Evolutionary conservation across 2,329 filamentous ascomycete species (phyloP).

Genomic region (Rugonectria rugulosa): DNA sequence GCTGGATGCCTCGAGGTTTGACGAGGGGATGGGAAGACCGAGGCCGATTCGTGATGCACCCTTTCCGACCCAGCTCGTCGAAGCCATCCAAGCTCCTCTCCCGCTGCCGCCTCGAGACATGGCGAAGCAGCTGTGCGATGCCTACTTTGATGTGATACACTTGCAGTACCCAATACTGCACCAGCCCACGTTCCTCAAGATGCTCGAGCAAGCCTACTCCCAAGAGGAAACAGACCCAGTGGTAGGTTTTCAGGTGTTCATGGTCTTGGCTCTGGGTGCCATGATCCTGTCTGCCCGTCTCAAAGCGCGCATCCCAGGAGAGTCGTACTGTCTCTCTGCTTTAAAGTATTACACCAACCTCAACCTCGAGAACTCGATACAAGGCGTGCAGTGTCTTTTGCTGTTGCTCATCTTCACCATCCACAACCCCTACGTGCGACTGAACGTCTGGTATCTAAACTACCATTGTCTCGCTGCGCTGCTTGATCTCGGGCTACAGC

Average conservation of each 20-base stretch:
- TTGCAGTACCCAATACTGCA: conserved; percentile 59
- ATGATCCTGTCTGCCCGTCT: conserved; percentile 53
- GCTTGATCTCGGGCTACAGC: conserved; percentile 60
- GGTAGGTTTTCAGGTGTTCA: conserved; percentile 56
- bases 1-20: conserved; percentile 47
- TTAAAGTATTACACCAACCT: conserved; percentile 55
- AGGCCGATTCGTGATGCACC: conserved; percentile 15
- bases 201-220: conserved; percentile 48
- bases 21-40: conserved; percentile 10
- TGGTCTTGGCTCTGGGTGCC: conserved; percentile 61
- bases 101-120: conserved; percentile 43
- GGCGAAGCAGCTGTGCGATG: conserved; percentile 50
- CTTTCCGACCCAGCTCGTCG: conserved; percentile 41
- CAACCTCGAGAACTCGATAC: conserved; percentile 56
- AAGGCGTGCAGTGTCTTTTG: conserved; percentile 58
- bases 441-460: conserved; percentile 63
- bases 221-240: conserved; percentile 39
- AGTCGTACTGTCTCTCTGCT: conserved; percentile 58
- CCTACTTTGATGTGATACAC: conserved; percentile 59
- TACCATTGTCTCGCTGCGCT: conserved; percentile 62
- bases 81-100: conserved; percentile 43
- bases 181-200: conserved; percentile 49
- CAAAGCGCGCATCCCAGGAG: conserved; percentile 53
- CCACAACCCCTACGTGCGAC: conserved; percentile 55
- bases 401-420: conserved; percentile 58